Conservation (phyloP, 2,329 filamentous ascomycete species). For the Colletotrichum sp. region DNA sequence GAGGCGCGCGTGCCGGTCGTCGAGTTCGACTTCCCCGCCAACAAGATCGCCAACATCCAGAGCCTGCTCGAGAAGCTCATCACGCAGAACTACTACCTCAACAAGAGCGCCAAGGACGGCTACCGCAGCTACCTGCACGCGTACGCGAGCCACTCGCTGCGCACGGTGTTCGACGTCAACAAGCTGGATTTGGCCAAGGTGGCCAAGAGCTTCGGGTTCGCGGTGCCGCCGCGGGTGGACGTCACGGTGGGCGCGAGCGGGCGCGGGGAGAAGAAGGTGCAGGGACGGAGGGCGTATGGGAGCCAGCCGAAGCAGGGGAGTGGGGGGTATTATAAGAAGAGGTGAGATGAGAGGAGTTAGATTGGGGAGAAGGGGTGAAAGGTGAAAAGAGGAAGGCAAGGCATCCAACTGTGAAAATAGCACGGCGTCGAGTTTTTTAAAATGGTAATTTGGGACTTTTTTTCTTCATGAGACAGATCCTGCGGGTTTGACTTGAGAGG, state of each 20-base stretch:
- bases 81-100: constrained; percentile 93
- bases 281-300: constrained; percentile 73
- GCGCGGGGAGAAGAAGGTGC: constrained; percentile 71
- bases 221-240: constrained; percentile 80
- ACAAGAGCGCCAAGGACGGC: constrained; percentile 80
- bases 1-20: constrained; percentile 91
- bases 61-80: constrained; percentile 94
- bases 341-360: not conserved
- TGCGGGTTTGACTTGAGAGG: too few relatives aligned
- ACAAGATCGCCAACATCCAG: constrained; percentile 91
- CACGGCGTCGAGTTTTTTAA: not conserved
- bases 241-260: constrained; percentile 83
- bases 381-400: not conserved
- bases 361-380: not conserved
- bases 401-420: not conserved
- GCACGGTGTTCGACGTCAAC: constrained; percentile 75
- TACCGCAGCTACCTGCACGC: constrained; percentile 94
- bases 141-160: constrained; percentile 76
- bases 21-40: constrained; percentile 92
- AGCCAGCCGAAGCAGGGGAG: constrained; percentile 66
- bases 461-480: not conserved
- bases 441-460: constrained; percentile 3
- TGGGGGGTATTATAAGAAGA: constrained; percentile 37
- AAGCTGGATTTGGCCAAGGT: constrained; percentile 85
- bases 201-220: constrained; percentile 83